Evolutionary conservation across 2,329 filamentous ascomycete genomes (phyloP), one percentile per base, ranked within the genome.

Genomic region (Aureobasidium sp.): DNA sequence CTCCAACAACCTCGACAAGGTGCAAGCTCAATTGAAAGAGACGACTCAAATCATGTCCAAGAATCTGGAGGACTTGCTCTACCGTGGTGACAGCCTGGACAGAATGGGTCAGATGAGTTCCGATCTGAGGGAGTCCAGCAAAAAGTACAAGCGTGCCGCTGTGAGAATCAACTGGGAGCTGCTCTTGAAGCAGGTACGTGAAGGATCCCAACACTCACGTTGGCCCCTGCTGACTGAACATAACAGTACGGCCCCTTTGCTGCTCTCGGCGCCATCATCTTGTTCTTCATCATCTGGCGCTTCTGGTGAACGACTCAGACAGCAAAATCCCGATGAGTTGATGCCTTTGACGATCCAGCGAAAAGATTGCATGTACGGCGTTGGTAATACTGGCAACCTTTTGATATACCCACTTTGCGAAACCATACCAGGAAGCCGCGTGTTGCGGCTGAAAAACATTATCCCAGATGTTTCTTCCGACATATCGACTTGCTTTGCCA

Each of bases 31-130:
- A 81, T 84, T 99, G 67, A 88, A 92, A 74, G 94, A 97, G 76
- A 95, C 99, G 61, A 97, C 94, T 1, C 92, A 97, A 78, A 92
- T 99, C 72, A 99, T 99, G 95, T 97, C 92, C 61, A 97, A 97
- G 84, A 99, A 99, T 75, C 97, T 99, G 68, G 94, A 99, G 80
- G 94, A 99, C 75, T 78, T 99, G 71, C 79, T 99, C 59, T 99
- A 99, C 74, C 82, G 95, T 64, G 94, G 94, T 32, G 94, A 99
- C 74, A 94, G 87, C 70, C 77, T 99, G 67, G 94, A 99, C 78
- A 85, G 91, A 70, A 99, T 99, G 94, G 93, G 94, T 64, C 93
- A 97, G 78, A 88, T 97, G 72, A 95, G 89, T 69, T 88, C 85
- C 61, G 81, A 93, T 64, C 76, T 99, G 73, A 81, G 90, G 65